Base-by-base conservation (phyloP, 2,329 filamentous ascomycete genomes). In the Parastagonospora avenae region DNA sequence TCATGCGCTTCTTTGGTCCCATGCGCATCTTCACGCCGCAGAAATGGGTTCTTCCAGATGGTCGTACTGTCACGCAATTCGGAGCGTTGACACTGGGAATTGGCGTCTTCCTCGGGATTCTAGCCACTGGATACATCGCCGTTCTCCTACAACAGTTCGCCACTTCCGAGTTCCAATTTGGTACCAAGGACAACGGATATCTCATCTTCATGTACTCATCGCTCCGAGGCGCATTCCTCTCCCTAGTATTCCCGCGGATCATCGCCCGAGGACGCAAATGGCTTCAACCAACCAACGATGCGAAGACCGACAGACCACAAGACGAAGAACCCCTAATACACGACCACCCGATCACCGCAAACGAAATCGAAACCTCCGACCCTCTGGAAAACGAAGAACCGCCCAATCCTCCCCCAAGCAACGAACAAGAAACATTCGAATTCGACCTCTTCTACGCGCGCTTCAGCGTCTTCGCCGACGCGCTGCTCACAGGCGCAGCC, bases 361-460 rank as follows among this genome's bases (percentile, higher is more conserved):
- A 63, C 9, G 65, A 72, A 28, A 65, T 73, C 11, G 70, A 70
- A 2, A 56, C 63, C 24, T 51, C 85, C 46, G 84, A 87, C 48
- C 62, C 76, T 0, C 59, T 73, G 44, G 82, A 83, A 0, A 76
- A 76, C 19, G 79, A 79, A 2, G 81, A 85, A 53, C 80, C 81
- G 0, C 57, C 74, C 0, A 63, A 70, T n/a, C 66, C 73, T 0
- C 63, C 67, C n/a, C 55, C 55, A 0, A 59, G 48, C 0, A 71
- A 75, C 1, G 75, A 80, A 1, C 71, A 78, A 33, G 77, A 80
- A 6, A 80, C 78, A 0, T 83, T 80, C 39, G 77, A 74, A 0
- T 91, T 91, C 61, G 88, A 91, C 53, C 76, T 91, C 1, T 77
- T 85, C 31, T 90, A 89, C 60, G 77, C 88, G 2, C 79, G 85